Percentiles rank a stretch among this genome's conserved stretches.
phyloP scores from a whole-genome alignment of 1,284 basidiomycete genomes.

The Phaffia rhodozyma region DNA sequence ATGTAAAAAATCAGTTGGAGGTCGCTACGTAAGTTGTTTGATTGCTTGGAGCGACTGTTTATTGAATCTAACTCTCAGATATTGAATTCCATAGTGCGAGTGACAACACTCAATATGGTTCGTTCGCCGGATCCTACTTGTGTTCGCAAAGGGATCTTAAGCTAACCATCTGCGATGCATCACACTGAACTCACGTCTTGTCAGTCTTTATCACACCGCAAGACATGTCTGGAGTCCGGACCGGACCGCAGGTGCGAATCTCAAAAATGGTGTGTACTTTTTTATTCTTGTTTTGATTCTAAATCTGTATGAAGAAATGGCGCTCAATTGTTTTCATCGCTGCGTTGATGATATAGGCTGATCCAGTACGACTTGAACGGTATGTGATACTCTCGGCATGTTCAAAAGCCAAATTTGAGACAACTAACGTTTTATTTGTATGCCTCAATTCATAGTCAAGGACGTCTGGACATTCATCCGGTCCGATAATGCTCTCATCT shows the following conservation, averaged over 20 bases:
- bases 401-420: too few relatives aligned
- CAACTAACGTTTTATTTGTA: too few relatives aligned
- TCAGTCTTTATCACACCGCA: constrained; percentile 71
- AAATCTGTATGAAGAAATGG: too few relatives aligned
- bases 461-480: too few relatives aligned
- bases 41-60: not conserved
- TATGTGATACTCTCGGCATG: too few relatives aligned
- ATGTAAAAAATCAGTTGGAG: constrained; percentile 1
- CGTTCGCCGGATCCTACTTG: not conserved
- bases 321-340: too few relatives aligned
- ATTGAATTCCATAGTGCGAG: constrained; percentile 41
- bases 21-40: constrained; percentile 1
- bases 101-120: not conserved
- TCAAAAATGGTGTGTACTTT: constrained; percentile 9
- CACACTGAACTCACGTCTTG: too few relatives aligned
- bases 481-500: too few relatives aligned
- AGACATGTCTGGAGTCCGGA: constrained; percentile 31
- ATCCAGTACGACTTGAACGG: too few relatives aligned
- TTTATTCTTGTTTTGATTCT: not conserved
- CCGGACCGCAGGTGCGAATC: constrained; percentile 7
- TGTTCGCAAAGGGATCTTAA: constrained; percentile 39
- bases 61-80: constrained; percentile 41
- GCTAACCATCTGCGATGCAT: constrained; percentile 24
- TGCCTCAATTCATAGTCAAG: too few relatives aligned
- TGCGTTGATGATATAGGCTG: too few relatives aligned